Evolutionary conservation across 2,329 filamentous ascomycete species (phyloP).

Genomic region (Botrytis fabae): DNA sequence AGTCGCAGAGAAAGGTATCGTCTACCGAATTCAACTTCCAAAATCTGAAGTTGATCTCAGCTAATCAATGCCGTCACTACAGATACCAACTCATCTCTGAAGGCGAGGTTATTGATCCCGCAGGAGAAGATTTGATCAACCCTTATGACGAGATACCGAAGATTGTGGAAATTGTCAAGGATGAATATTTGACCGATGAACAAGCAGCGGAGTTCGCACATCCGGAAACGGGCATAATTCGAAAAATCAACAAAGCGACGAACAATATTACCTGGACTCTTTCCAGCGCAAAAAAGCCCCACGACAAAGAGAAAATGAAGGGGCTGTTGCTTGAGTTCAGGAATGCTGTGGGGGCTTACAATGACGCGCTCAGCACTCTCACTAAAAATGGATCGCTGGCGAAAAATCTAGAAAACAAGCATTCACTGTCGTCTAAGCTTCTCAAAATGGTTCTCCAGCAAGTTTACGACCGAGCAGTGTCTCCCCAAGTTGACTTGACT

Average conservation of each 20-base stretch:
- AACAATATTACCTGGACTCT: slow-evolving; percentile 27
- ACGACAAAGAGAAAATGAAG: slow-evolving; percentile 63
- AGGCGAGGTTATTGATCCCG: slow-evolving; percentile 75
- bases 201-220: slow-evolving; percentile 69
- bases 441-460: slow-evolving; percentile 82
- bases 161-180: slow-evolving; percentile 67
- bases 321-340: slow-evolving; percentile 66
- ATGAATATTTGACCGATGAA: slow-evolving; percentile 74
- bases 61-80: slow-evolving; percentile 15
- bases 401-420: slow-evolving; percentile 67
- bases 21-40: not conserved
- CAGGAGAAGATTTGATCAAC: slow-evolving; percentile 76
- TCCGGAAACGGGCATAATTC: slow-evolving; percentile 70
- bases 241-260: slow-evolving; percentile 70
- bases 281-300: slow-evolving; percentile 43
- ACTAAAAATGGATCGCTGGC: slow-evolving; percentile 71
- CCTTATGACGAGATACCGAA: slow-evolving; percentile 72
- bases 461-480: slow-evolving; percentile 89
- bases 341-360: slow-evolving; percentile 73
- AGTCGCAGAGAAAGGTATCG: slow-evolving; percentile 66
- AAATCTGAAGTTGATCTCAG: not conserved
- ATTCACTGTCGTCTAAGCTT: slow-evolving; percentile 68
- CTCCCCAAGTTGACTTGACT: slow-evolving; percentile 80
- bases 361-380: slow-evolving; percentile 64
- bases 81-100: slow-evolving; percentile 76